Base-by-base conservation (phyloP, 208 protist species). In the Trichomonas tenax region DNA sequence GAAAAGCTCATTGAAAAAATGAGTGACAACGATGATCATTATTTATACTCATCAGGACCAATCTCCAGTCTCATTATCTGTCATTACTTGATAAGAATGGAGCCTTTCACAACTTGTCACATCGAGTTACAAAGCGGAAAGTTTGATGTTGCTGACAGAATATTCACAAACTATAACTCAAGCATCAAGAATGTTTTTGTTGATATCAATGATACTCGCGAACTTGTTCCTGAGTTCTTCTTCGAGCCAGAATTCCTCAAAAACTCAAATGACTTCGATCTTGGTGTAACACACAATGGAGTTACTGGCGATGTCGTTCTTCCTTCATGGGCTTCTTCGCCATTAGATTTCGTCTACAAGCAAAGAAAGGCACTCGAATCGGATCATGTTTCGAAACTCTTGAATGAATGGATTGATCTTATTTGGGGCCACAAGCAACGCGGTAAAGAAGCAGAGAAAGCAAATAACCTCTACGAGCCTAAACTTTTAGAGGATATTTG, bases 151-250 rank as follows among this genome's bases (percentile, higher is more conserved):
- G 15, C 82, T 89, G 34, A 44, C 14, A n/a, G 82, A 46, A 46
- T 89, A n/a, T 89, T 89, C 31, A 10, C 4, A 45, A 44, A n/a
- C 9, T n/a, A 44, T 48, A 89, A 46, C 8, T 6, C 6, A 89
- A 34, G 34, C 21, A 44, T 46, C 11, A 31, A 89, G 6, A 31
- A 26, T 21, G 14, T 46, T 23, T 44, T n/a, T 21, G 14, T n/a
- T 44, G 26, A 36, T 17, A 36, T 84, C 3, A 84, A 84, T 40
- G 36, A 84, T 84, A 44, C 11, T 2, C 0, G 26, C 0, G 97
- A 97, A 89, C 96, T 98, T 14, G 96, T 97, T 11, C 98, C 98
- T 26, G 97, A 98, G 95, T 98, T 98, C 63, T 98, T 97, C 96
- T 98, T 97, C 96, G 84, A 96, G n/a, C 96, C 97, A 0, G 97